Evolutionary conservation across 192 early-diverging fungal genomes (phyloP).

Genomic region (Coemansia pectinata): DNA sequence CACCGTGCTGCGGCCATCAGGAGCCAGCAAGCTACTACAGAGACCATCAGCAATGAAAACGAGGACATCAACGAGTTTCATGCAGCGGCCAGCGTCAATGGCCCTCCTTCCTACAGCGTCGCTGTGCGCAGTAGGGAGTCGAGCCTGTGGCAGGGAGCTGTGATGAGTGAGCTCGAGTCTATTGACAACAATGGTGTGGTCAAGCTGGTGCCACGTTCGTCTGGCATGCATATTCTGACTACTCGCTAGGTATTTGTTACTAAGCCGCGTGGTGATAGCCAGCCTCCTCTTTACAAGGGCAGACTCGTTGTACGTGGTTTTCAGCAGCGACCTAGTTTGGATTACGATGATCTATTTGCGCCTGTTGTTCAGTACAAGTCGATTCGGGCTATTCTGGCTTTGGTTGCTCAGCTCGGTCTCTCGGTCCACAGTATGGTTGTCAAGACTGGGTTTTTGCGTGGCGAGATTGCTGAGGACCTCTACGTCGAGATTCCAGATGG

Average conservation of each 20-base stretch:
- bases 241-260: conserved; percentile 4
- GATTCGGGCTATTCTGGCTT: not conserved
- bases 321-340: not conserved
- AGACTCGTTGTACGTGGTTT: conserved; percentile 1
- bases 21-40: not conserved
- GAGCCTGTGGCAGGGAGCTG: not conserved
- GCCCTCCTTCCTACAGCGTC: not conserved
- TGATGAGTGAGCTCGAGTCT: not conserved
- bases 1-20: not conserved
- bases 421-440: not conserved
- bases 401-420: not conserved
- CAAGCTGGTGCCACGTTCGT: not conserved
- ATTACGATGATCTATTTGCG: conserved; percentile 7
- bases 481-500: conserved; percentile 3
- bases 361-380: conserved; percentile 15
- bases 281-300: conserved; percentile 4
- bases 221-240: not conserved
- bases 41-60: not conserved
- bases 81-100: not conserved
- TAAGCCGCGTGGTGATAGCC: not conserved
- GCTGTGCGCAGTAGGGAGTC: not conserved
- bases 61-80: not conserved
- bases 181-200: conserved; percentile 12
- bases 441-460: conserved; percentile 10
- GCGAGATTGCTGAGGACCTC: conserved; percentile 2